These are phyloP conservation scores for Starmerella geochares DNA, from an alignment of 805 yeast genomes.

Conservation along the genomic window DNA sequence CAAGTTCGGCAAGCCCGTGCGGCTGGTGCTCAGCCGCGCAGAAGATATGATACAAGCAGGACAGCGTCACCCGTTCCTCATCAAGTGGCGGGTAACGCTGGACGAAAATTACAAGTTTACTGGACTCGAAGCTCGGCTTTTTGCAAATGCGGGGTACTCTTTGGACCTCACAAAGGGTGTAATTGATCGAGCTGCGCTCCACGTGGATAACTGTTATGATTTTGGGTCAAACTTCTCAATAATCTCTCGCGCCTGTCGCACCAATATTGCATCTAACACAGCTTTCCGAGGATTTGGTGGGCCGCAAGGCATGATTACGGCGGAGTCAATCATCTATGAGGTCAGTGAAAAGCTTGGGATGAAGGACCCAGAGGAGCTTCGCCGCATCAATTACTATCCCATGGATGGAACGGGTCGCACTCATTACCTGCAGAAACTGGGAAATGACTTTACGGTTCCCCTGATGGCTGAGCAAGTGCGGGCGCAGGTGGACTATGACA, in stretches of 20 bases:
- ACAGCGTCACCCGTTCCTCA: constrained; percentile 40
- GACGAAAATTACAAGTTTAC: constrained; percentile 37
- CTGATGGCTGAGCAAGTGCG: constrained; percentile 33
- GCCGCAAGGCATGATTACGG: constrained; percentile 41
- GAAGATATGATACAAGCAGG: constrained; percentile 42
- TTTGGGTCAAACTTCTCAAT: constrained; percentile 36
- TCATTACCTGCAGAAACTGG: constrained; percentile 36
- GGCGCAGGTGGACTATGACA: constrained; percentile 32
- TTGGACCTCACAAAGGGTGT: constrained; percentile 43
- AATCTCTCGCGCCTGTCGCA: constrained; percentile 36
- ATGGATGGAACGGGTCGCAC: constrained; percentile 30
- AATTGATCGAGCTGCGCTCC: constrained; percentile 40
- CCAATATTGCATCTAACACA: constrained; percentile 41
- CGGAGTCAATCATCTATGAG: constrained; percentile 36
- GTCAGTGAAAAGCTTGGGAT: constrained; percentile 36
- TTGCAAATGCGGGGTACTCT: constrained; percentile 42
- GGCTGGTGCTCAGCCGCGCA: constrained; percentile 35
- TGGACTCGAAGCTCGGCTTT: constrained; percentile 34
- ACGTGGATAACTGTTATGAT: constrained; percentile 37
- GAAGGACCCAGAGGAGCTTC: constrained; percentile 34
- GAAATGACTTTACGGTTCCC: constrained; percentile 36
- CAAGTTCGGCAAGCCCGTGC: constrained; percentile 37
- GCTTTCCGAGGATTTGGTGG: constrained; percentile 45
- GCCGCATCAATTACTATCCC: constrained; percentile 34
- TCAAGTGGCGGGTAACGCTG: constrained; percentile 37